phyloP scores from a whole-genome alignment of 495 filamentous ascomycete species.

The Penicillium coprophilum region DNA sequence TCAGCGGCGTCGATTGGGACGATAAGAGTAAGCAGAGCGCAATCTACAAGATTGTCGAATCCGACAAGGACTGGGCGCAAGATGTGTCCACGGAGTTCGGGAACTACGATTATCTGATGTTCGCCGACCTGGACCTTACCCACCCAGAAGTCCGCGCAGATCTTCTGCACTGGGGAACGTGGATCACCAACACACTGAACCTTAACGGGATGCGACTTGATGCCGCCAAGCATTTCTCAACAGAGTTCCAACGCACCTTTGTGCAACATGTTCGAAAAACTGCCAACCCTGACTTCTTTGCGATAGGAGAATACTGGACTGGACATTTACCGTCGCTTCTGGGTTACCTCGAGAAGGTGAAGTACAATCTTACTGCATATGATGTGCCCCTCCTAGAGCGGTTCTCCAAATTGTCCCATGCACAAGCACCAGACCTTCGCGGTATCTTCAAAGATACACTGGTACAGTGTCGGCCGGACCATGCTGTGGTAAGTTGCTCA shows the following conservation, averaged over 20 bases:
- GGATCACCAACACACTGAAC: conserved; percentile 58
- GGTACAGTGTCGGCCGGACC: conserved; percentile 55
- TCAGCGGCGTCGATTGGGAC: conserved; percentile 70
- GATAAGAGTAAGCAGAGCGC: conserved; percentile 54
- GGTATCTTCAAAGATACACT: conserved; percentile 61
- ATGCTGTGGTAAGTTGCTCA: conserved; percentile 56
- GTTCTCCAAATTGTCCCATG: conserved; percentile 56
- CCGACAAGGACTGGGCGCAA: conserved; percentile 62
- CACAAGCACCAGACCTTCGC: conserved; percentile 56
- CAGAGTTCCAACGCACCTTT: conserved; percentile 61
- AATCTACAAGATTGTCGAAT: conserved; percentile 67
- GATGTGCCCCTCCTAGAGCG: conserved; percentile 68
- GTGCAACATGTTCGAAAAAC: conserved; percentile 51
- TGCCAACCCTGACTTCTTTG: conserved; percentile 56
- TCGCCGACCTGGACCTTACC: conserved; percentile 64
- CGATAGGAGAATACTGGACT: conserved; percentile 76
- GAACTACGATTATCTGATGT: conserved; percentile 73
- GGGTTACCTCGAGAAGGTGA: conserved; percentile 59
- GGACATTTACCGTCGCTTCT: conserved; percentile 54
- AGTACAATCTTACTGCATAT: conserved; percentile 60
- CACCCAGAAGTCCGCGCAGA: conserved; percentile 65
- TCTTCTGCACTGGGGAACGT: conserved; percentile 64
- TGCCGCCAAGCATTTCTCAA: conserved; percentile 70
- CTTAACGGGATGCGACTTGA: conserved; percentile 72
- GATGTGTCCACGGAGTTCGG: conserved; percentile 67